Evolutionary conservation across 2,329 filamentous ascomycete genomes (phyloP).

Genomic region (Westerdykella aurantiaca): DNA sequence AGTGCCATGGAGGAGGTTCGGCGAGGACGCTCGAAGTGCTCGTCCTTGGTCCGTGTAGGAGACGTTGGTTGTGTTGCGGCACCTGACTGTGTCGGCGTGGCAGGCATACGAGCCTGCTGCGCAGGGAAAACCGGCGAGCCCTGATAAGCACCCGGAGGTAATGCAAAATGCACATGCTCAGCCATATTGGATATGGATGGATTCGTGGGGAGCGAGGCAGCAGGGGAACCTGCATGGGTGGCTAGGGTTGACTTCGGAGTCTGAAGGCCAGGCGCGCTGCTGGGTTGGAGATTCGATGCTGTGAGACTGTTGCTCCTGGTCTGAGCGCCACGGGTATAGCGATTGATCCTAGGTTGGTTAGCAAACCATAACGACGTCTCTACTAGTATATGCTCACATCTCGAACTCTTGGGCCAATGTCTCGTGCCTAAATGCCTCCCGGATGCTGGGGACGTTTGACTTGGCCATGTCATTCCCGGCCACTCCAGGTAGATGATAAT

Average conservation of each 20-base stretch:
- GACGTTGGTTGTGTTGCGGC: slow-evolving; percentile 18
- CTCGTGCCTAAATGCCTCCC: slow-evolving; percentile 83
- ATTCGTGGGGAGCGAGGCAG: slow-evolving; percentile 38
- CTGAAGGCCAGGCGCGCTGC: slow-evolving; percentile 14
- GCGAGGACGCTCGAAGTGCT: slow-evolving; percentile 17
- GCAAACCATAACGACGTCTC: background rate
- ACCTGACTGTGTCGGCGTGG: slow-evolving; percentile 10
- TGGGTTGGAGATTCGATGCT: slow-evolving; percentile 30
- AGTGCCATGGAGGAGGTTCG: slow-evolving; percentile 28
- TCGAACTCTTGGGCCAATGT: slow-evolving; percentile 77
- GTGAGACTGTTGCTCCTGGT: slow-evolving; percentile 28
- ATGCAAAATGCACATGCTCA: slow-evolving; percentile 24
- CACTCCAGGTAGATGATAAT: slow-evolving; percentile 72
- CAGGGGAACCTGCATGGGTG: slow-evolving; percentile 35
- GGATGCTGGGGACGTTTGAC: slow-evolving; percentile 90
- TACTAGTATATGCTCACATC: slow-evolving; percentile 56
- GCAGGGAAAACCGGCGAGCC: slow-evolving; percentile 22
- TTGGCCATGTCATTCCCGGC: slow-evolving; percentile 89
- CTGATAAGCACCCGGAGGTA: slow-evolving; percentile 26
- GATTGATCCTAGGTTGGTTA: slow-evolving; percentile 27
- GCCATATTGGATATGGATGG: slow-evolving; percentile 35
- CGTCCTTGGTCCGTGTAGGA: slow-evolving; percentile 15
- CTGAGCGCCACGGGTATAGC: slow-evolving; percentile 39
- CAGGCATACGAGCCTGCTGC: slow-evolving; percentile 35
- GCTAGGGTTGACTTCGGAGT: slow-evolving; percentile 27